Conservation (phyloP, 2,329 filamentous ascomycete species). For the Byssochlamys sp. region DNA sequence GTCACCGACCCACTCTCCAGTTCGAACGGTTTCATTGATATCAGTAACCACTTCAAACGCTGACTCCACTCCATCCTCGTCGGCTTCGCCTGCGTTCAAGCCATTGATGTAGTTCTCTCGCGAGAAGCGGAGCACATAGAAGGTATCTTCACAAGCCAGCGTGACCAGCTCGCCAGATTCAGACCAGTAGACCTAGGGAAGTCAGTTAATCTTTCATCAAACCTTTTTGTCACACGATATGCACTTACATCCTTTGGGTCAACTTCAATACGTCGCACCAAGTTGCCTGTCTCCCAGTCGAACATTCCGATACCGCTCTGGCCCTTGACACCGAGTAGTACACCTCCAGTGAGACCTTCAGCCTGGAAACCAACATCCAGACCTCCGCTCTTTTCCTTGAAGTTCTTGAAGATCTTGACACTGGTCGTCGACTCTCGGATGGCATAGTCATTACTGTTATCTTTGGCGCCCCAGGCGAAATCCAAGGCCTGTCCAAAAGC, state of each 20-base stretch:
- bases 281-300: constrained; percentile 81
- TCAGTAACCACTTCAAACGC: constrained; percentile 95
- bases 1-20: constrained; percentile 95
- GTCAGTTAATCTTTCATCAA: constrained; percentile 4
- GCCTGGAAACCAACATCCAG: constrained; percentile 92
- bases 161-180: constrained; percentile 89
- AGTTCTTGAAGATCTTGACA: constrained; percentile 96
- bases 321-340: constrained; percentile 86
- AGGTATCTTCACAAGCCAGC: constrained; percentile 87
- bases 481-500: constrained; percentile 90
- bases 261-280: constrained; percentile 85
- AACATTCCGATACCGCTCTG: constrained; percentile 92
- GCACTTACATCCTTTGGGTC: constrained; percentile 50
- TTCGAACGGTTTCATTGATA: constrained; percentile 83
- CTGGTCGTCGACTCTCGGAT: constrained; percentile 89
- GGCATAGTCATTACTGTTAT: constrained; percentile 96
- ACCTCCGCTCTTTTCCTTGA: constrained; percentile 79
- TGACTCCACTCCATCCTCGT: constrained; percentile 85
- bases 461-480: constrained; percentile 93
- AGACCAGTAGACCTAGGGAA: constrained; percentile 79
- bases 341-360: constrained; percentile 78
- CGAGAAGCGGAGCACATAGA: constrained; percentile 87
- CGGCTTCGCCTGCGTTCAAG: constrained; percentile 68
- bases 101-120: constrained; percentile 79
- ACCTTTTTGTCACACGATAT: not conserved